These are phyloP conservation scores for Nepenthes alata DNA, from an alignment of 179 eudicot genomes.

Conservation along the genomic window DNA sequence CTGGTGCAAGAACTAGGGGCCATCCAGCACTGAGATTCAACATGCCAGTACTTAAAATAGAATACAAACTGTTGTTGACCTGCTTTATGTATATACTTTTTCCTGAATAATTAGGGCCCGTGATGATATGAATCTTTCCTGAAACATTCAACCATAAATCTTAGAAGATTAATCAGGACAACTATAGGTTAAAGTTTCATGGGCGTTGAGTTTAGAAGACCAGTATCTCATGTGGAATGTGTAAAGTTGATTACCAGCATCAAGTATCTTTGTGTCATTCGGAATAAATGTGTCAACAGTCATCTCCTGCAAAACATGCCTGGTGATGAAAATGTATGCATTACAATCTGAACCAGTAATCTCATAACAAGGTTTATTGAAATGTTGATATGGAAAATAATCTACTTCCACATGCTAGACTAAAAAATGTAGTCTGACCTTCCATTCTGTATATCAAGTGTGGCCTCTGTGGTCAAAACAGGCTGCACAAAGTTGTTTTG, in stretches of 20 bases:
- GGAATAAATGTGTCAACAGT: slow-evolving; percentile 95
- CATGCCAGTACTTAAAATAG: background rate
- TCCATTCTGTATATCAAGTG: slow-evolving; percentile 85
- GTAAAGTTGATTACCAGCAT: slow-evolving; percentile 36
- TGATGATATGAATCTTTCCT: slow-evolving; percentile 89
- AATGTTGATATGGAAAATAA: background rate
- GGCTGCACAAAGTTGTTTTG: slow-evolving; percentile 95
- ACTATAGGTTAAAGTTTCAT: background rate
- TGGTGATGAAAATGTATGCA: slow-evolving; percentile 19
- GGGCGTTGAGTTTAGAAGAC: slow-evolving; percentile 6
- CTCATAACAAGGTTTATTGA: background rate
- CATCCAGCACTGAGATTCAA: background rate
- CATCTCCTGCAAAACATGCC: slow-evolving; percentile 99
- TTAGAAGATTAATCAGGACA: background rate
- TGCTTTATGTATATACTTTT: slow-evolving; percentile 96
- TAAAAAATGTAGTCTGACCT: slow-evolving; percentile 34
- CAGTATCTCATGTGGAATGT: slow-evolving; percentile 7
- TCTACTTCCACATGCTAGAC: background rate
- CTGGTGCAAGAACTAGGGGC: too few species aligned
- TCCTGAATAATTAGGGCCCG: slow-evolving; percentile 99
- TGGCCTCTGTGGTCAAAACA: slow-evolving; percentile 50
- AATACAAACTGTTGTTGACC: slow-evolving; percentile 24
- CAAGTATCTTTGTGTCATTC: slow-evolving; percentile 68
- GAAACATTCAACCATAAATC: slow-evolving; percentile 17
- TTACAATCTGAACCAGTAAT: slow-evolving; percentile 2